Conservation (phyloP, 768 basidiomycete species). For the Brasilioporus rufonigricans region DNA sequence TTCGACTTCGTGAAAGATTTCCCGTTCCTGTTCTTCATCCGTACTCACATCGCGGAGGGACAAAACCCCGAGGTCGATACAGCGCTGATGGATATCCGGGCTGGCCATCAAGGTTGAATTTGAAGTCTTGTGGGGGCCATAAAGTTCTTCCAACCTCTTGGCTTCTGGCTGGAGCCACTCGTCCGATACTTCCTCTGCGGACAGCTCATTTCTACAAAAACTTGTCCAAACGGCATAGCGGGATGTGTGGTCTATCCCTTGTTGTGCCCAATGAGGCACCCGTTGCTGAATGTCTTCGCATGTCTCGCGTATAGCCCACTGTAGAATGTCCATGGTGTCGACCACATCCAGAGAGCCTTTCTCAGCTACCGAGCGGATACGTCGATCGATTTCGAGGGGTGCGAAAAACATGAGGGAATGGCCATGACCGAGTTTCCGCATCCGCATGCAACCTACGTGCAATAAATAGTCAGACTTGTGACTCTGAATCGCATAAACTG, state of each 20-base stretch:
- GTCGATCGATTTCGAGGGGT: slow-evolving; percentile 41
- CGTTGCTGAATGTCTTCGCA: slow-evolving; percentile 40
- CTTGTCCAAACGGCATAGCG: slow-evolving; percentile 26
- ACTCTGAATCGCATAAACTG: background rate
- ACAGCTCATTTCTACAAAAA: slow-evolving; percentile 10
- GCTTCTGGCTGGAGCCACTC: slow-evolving; percentile 44
- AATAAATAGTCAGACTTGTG: background rate
- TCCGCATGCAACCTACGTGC: slow-evolving; percentile 51
- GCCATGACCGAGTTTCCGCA: slow-evolving; percentile 47
- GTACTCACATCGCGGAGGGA: background rate
- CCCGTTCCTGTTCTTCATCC: slow-evolving; percentile 42
- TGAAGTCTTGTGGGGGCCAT: background rate
- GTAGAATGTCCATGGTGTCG: slow-evolving; percentile 36
- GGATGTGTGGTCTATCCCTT: slow-evolving; percentile 38
- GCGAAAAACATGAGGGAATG: slow-evolving; percentile 51
- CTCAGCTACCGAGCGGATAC: slow-evolving; percentile 32
- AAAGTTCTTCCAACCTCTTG: slow-evolving; percentile 32
- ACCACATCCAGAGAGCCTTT: slow-evolving; percentile 5
- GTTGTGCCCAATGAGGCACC: slow-evolving; percentile 43
- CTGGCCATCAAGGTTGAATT: background rate
- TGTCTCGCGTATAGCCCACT: slow-evolving; percentile 46
- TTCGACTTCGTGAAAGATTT: slow-evolving; percentile 45
- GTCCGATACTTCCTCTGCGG: slow-evolving; percentile 7
- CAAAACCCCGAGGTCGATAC: slow-evolving; percentile 6
- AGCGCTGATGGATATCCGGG: background rate